Percentiles rank a stretch among this genome's conserved stretches.
Conservation (phyloP, 2,329 filamentous ascomycete genomes). For the Blumeria graminis region DNA sequence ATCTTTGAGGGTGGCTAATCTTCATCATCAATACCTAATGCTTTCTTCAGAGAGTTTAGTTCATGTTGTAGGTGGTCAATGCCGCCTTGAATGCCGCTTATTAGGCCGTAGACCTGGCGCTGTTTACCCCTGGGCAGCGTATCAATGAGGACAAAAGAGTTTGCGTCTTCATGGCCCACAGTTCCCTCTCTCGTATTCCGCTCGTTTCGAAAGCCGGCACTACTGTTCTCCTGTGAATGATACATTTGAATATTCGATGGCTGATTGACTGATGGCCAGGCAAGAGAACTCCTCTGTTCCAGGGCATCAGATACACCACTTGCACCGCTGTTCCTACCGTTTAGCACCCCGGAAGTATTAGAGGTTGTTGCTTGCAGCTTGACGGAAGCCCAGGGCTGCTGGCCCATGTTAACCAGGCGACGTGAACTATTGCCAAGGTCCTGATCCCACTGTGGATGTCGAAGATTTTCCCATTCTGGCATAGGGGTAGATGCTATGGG, state of each 20-base stretch:
- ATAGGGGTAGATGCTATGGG: background rate
- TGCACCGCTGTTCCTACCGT: too few species aligned
- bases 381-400: too few species aligned
- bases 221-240: slow-evolving; percentile 17
- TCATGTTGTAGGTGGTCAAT: slow-evolving; percentile 14
- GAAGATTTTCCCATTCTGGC: slow-evolving; percentile 11
- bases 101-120: slow-evolving; percentile 13
- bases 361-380: too few species aligned
- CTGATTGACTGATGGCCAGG: background rate
- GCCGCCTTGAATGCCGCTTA: slow-evolving; percentile 14
- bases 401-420: too few species aligned
- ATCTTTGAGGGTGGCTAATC: slow-evolving; percentile 3
- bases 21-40: slow-evolving; percentile 14
- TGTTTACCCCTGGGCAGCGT: slow-evolving; percentile 14
- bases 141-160: slow-evolving; percentile 11
- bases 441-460: slow-evolving; percentile 12
- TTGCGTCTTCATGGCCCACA: slow-evolving; percentile 6
- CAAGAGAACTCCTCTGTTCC: background rate
- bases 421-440: slow-evolving; percentile 5
- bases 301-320: too few species aligned
- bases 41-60: slow-evolving; percentile 11
- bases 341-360: too few species aligned
- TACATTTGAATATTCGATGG: slow-evolving; percentile 7
- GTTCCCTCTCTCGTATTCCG: slow-evolving; percentile 8
- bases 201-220: slow-evolving; percentile 14